These are phyloP conservation scores for Aspergillus clavatus DNA, from an alignment of 2,329 filamentous ascomycete genomes.

Conservation along the genomic window DNA sequence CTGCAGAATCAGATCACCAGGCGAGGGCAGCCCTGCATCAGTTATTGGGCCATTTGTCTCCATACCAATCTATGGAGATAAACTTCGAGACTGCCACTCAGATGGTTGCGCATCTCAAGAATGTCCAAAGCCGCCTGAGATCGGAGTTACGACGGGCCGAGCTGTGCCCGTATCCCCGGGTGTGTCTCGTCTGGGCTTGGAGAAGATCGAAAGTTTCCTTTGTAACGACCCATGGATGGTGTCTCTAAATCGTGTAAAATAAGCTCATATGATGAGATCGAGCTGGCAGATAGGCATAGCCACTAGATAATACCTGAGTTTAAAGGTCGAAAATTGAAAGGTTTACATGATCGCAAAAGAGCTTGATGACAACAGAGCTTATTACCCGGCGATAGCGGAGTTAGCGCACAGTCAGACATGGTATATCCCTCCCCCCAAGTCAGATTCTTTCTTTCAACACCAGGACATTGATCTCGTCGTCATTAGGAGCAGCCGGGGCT, in stretches of 20 bases:
- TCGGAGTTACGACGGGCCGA: slow-evolving; percentile 33
- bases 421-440: not conserved
- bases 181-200: not conserved
- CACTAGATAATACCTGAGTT: too few relatives aligned
- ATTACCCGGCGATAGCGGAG: slow-evolving; percentile 21
- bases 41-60: slow-evolving; percentile 32
- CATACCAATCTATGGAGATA: slow-evolving; percentile 27
- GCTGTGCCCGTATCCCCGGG: not conserved
- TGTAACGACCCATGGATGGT: not conserved
- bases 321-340: too few relatives aligned
- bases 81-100: slow-evolving; percentile 7
- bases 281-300: too few relatives aligned
- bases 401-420: too few relatives aligned
- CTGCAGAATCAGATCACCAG: slow-evolving; percentile 34
- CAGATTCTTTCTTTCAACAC: too few relatives aligned
- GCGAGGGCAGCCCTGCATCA: slow-evolving; percentile 25
- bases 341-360: not conserved
- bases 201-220: not conserved
- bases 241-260: not conserved
- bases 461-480: not conserved
- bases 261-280: not conserved
- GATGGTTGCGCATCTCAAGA: slow-evolving; percentile 6
- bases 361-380: not conserved
- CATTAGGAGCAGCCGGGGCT: not conserved
- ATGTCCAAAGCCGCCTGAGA: slow-evolving; percentile 17